Base-by-base conservation (phyloP, 1,284 basidiomycete species). In the Microbotryum lychnidis-dioicae region DNA sequence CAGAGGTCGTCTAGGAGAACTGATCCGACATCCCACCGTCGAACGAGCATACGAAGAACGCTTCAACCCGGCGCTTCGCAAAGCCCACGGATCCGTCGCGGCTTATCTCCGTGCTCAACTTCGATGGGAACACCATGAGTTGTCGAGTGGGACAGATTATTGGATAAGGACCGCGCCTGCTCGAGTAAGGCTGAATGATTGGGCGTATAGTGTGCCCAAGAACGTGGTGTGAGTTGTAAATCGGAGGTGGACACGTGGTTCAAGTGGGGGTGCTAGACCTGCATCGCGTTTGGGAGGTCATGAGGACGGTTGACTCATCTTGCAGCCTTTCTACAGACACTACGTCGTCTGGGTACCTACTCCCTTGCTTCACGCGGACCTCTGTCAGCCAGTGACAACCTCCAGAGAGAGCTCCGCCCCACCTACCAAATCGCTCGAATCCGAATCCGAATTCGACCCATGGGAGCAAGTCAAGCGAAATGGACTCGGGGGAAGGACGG, bases 401-500 rank as follows among this genome's bases (percentile, higher is more conserved):
- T 50, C n/a, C 50, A 54, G 7, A 8, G 53, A 23, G 27, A 59
- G 44, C 21, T 60, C 50, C 16, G 54, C 10, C 51, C 52, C 57
- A 42, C 49, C 48, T 27, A 58, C 42, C 25, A 45, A 25, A 53
- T 37, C 50, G 23, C 47, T 16, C 12, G 12, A 12, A 23, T 49
- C 48, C 52, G 53, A 12, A 23, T 54, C 48, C 52, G 56, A 45
- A 1, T 54, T 27, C 42, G 63, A 63, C 6, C 58, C 66, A 33
- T 67, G 69, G 63, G 65, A 64, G 20, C 54, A 45, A 5, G 67
- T 72, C 4, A 66, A 60, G 12, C 47, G 61, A 31, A 64, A 68
- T 63, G 88, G 87, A 20, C 74, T 89, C 4, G 87, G 85, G 77
- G 87, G 87, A 0, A 87, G 89, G 72, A 87, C 87, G 2, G 87